These are phyloP conservation scores for Graphilbum sp. DNA, from an alignment of 2,329 filamentous ascomycete genomes.

Conservation along the genomic window DNA sequence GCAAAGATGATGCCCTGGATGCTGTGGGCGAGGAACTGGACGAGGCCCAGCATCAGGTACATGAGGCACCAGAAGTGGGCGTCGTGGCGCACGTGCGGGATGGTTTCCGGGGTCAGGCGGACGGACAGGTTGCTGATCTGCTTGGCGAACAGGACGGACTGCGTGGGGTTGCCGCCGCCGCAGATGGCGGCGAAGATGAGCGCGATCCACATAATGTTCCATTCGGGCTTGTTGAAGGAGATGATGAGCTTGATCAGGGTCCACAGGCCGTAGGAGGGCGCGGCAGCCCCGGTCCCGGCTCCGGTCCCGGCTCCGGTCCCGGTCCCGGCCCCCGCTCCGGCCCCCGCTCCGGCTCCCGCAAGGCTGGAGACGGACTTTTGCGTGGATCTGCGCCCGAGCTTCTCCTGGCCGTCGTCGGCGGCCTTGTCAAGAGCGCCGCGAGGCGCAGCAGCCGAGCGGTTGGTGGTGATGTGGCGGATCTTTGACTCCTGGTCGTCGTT, in stretches of 20 bases:
- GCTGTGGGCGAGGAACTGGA: slow-evolving; percentile 52
- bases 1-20: slow-evolving; percentile 62
- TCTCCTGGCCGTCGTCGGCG: slow-evolving; percentile 43
- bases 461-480: no score
- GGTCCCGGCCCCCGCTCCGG: neutral
- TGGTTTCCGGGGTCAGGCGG: slow-evolving; percentile 24
- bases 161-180: slow-evolving; percentile 51
- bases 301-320: slow-evolving; percentile 23
- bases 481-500: slow-evolving; percentile 30
- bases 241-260: slow-evolving; percentile 64
- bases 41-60: slow-evolving; percentile 70
- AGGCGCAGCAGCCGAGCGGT: neutral
- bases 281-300: slow-evolving; percentile 18
- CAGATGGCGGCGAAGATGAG: slow-evolving; percentile 60
- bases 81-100: slow-evolving; percentile 43
- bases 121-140: slow-evolving; percentile 46
- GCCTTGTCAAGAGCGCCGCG: slow-evolving; percentile 34
- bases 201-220: slow-evolving; percentile 54
- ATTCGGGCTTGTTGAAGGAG: slow-evolving; percentile 63
- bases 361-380: slow-evolving; percentile 52
- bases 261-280: slow-evolving; percentile 47
- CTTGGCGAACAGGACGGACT: slow-evolving; percentile 75
- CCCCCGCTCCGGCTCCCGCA: slow-evolving; percentile 30
- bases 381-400: slow-evolving; percentile 37
- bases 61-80: slow-evolving; percentile 78